These are phyloP conservation scores for Ceratocystis variospora DNA, from an alignment of 2,329 filamentous ascomycete species.

Conservation along the genomic window DNA sequence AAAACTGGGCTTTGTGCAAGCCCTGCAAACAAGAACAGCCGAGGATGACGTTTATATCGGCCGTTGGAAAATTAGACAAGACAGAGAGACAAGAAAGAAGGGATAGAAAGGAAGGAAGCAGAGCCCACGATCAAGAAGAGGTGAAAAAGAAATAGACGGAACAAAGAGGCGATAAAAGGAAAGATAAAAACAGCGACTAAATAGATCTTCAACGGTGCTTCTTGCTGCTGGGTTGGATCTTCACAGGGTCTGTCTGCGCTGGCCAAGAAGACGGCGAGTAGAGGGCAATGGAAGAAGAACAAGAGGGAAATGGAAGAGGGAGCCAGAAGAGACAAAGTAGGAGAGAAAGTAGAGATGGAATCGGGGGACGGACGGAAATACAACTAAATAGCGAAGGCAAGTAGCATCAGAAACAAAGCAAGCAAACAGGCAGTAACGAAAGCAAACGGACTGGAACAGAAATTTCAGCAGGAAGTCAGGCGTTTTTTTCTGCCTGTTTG, in stretches of 20 bases:
- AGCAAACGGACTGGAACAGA: background rate
- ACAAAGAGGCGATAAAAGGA: background rate
- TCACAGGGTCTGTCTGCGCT: background rate
- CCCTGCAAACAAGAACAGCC: background rate
- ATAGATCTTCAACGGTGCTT: background rate
- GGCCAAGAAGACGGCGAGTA: background rate
- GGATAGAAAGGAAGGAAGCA: background rate
- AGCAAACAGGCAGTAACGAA: background rate
- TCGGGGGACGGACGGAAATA: background rate
- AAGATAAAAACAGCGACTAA: background rate
- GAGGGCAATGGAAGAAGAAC: background rate
- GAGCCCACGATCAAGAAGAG: background rate
- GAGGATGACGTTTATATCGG: constrained; percentile 9
- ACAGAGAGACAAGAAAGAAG: background rate
- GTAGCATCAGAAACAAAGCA: background rate
- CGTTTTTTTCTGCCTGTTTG: no score
- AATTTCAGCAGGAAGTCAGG: no score
- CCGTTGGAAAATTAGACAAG: background rate
- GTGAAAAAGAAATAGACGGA: background rate
- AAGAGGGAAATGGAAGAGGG: background rate
- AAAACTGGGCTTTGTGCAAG: background rate
- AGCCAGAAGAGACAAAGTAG: background rate
- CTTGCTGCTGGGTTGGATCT: background rate
- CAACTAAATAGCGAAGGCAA: background rate
- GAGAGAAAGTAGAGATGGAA: background rate